Conservation (phyloP, 2,329 filamentous ascomycete genomes). For the Fusarium oligoseptatum region DNA sequence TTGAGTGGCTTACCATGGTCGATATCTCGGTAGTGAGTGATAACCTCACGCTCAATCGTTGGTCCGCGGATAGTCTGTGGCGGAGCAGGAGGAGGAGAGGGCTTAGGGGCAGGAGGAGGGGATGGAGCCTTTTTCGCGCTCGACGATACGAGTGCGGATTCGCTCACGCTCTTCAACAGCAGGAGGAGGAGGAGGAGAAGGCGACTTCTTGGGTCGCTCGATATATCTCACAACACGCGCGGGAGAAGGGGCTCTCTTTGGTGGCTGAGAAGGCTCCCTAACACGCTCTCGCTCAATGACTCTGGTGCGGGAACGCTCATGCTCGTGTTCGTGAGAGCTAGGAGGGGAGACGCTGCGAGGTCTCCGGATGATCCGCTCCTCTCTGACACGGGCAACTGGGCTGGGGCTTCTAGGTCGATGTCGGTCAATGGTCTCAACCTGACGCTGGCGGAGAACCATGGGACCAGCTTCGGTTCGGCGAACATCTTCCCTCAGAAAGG, state of each 20-base stretch:
- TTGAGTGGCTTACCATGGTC: conserved; percentile 77
- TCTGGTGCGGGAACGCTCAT: conserved; percentile 53
- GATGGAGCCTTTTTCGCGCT: conserved; percentile 56
- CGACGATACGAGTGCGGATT: conserved; percentile 64
- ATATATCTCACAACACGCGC: conserved; percentile 56
- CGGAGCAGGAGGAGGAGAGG: conserved; percentile 69
- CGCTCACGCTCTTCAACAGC: conserved; percentile 56
- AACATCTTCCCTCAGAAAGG: conserved; percentile 65
- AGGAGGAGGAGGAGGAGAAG: conserved; percentile 43
- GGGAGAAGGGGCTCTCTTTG: conserved; percentile 55
- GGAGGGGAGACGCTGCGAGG: conserved; percentile 60
- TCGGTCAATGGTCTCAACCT: conserved; percentile 68
- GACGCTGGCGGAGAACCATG: conserved; percentile 67
- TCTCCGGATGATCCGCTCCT: conserved; percentile 59
- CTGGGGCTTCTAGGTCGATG: conserved; percentile 60
- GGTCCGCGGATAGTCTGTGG: conserved; percentile 79
- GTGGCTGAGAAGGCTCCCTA: conserved; percentile 55
- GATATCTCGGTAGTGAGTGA: conserved; percentile 88
- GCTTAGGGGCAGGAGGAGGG: conserved; percentile 56
- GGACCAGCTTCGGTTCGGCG: conserved; percentile 63
- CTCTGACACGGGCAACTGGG: conserved; percentile 56
- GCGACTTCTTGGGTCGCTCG: conserved; percentile 54
- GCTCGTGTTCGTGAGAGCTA: conserved; percentile 51
- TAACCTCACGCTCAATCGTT: conserved; percentile 88
- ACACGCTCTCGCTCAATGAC: conserved; percentile 47